Evolutionary conservation across 768 basidiomycete genomes (phyloP), one percentile per base, ranked within the genome.

Genomic region (Hericium coralloides): DNA sequence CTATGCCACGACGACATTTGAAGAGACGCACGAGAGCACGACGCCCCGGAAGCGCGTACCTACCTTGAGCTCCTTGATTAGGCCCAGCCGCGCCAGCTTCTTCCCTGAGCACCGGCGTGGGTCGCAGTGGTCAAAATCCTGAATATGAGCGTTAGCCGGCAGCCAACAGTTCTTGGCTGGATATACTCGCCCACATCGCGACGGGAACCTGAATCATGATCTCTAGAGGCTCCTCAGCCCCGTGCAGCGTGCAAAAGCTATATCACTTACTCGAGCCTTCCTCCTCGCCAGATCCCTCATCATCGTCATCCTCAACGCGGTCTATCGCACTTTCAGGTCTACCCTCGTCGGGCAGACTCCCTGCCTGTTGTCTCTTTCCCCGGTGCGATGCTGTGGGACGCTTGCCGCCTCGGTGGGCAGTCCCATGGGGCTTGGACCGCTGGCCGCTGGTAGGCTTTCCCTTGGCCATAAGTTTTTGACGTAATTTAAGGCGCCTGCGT

Each of bases 81-180:
- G 72, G 2, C 91, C 89, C 17, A 92, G 78, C 9, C 97, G 76
- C 2, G 91, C 77, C 5, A 99, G 82, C 67, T 91, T 95, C 76
- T 97, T 98, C 3, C 97, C 97, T 4, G 83, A 85, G 63, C 87
- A 89, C 55, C 83, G 74, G 49, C 85, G 85, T 0, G 95, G 95
- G 69, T 99, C 95, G 67, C 97, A 99, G 68, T 99, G 97, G 68
- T 90, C 87, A 71, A 99, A 98, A 68, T 99, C 95, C 94, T 95
- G 56, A 6, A 7, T 22, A 1, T 1, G n/a, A 36, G 6, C 10
- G 6, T 25, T 9, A 31, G 18, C 12, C 49, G 49, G 15, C 22
- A 38, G 45, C 45, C 15, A 8, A 26, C 15, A 3, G 5, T 1
- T 41, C 48, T 52, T 4, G 37, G 36, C 31, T 25, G 20, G 48